Evolutionary conservation across 139 green algal genomes (phyloP).

Genomic region (Chara braunii): DNA sequence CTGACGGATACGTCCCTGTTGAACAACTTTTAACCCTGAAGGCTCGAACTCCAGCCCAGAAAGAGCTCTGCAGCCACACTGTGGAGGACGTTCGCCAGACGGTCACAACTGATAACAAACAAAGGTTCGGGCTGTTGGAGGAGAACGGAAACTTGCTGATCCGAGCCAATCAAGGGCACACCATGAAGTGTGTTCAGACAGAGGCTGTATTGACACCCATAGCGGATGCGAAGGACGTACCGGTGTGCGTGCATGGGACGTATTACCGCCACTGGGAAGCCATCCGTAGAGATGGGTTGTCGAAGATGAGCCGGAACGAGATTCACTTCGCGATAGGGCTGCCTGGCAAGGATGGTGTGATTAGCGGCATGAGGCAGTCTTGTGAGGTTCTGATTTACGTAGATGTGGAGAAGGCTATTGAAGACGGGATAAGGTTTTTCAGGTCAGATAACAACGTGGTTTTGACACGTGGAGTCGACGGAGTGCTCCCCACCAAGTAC

Average conservation of each 20-base stretch:
- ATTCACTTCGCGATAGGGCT: slow-evolving; percentile 34
- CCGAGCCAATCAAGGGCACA: slow-evolving; percentile 36
- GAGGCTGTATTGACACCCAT: slow-evolving; percentile 11
- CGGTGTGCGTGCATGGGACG: slow-evolving; percentile 35
- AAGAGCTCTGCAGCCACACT: slow-evolving; percentile 8
- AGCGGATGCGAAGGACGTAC: slow-evolving; percentile 2
- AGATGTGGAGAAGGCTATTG: slow-evolving; percentile 4
- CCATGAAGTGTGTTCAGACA: slow-evolving; percentile 7
- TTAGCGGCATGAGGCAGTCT: slow-evolving; percentile 24
- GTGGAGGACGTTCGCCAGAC: slow-evolving; percentile 20
- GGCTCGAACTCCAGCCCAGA: slow-evolving; percentile 1
- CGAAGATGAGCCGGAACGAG: slow-evolving; percentile 17
- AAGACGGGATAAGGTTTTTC: slow-evolving; percentile 16
- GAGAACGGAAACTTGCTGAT: slow-evolving; percentile 17
- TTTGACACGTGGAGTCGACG: slow-evolving; percentile 14
- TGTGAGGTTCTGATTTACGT: slow-evolving; percentile 31
- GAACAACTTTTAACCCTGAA: slow-evolving; percentile 6
- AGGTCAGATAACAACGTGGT: slow-evolving; percentile 25
- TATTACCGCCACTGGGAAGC: background rate
- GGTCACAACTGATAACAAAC: slow-evolving; percentile 11
- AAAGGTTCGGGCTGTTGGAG: slow-evolving; percentile 16
- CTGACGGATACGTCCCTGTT: slow-evolving; percentile 22
- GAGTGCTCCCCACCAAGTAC: slow-evolving; percentile 9
- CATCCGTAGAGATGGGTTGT: slow-evolving; percentile 8
- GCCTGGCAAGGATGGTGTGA: slow-evolving; percentile 19